Evolutionary conservation across 2,329 filamentous ascomycete genomes (phyloP).

Genomic region (Arachnomyces sp.): DNA sequence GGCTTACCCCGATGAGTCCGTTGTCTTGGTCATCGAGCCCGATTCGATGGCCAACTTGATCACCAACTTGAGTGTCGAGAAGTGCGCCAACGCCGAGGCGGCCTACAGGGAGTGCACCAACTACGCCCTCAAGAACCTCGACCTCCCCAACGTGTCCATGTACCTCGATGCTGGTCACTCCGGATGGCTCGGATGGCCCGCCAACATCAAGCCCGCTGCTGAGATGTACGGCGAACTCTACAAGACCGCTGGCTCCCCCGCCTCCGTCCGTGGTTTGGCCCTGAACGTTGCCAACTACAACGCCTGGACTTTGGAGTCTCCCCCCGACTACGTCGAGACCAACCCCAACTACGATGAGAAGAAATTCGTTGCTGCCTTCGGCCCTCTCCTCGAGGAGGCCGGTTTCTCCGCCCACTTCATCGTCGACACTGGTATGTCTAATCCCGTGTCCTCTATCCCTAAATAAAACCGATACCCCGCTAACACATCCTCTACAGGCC

Average conservation of each 20-base stretch:
- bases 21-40: conserved; percentile 50
- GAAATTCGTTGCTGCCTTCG: conserved; percentile 44
- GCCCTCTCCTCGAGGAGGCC: conserved; percentile 38
- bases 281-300: conserved; percentile 56
- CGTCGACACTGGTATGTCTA: conserved; percentile 40
- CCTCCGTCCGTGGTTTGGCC: conserved; percentile 43
- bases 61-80: conserved; percentile 48
- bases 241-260: conserved; percentile 38
- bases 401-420: conserved; percentile 50
- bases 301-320: conserved; percentile 39
- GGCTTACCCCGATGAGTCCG: conserved; percentile 44
- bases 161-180: conserved; percentile 58
- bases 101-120: conserved; percentile 45
- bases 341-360: conserved; percentile 48
- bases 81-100: conserved; percentile 46
- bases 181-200: conserved; percentile 57
- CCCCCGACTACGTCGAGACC: conserved; percentile 36
- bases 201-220: conserved; percentile 48
- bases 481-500: conserved; percentile 29
- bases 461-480: conserved; percentile 3
- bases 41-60: conserved; percentile 56
- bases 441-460: not conserved
- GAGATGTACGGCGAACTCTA: conserved; percentile 41
- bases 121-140: conserved; percentile 26
- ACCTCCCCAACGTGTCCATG: conserved; percentile 54